Percentiles rank a stretch among this genome's conserved stretches.
Evolutionary conservation across 192 early-diverging fungal genomes (phyloP).

Genomic region (Mortierella hygrophila): DNA sequence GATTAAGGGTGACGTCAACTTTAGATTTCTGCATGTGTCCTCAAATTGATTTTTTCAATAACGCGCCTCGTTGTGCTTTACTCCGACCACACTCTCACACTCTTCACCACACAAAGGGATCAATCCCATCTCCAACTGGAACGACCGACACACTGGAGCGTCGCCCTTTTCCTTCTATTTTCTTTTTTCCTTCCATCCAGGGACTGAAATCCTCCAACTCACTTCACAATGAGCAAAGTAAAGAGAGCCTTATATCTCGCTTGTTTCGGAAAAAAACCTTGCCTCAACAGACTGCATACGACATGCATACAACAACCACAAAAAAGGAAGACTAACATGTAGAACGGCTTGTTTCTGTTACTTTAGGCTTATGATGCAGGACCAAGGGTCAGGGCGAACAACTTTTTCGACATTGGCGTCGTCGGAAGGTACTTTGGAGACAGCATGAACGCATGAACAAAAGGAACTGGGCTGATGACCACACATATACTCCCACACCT

Average conservation of each 20-base stretch:
- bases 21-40: too few species aligned
- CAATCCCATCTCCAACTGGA: background rate
- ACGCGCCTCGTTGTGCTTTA: too few species aligned
- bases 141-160: background rate
- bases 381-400: slow-evolving; percentile 1
- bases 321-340: background rate
- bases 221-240: background rate
- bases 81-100: too few species aligned
- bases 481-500: background rate
- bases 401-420: slow-evolving; percentile 37
- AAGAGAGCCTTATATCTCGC: background rate
- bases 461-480: background rate
- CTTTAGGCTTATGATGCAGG: slow-evolving; percentile 17
- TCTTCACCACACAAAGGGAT: background rate
- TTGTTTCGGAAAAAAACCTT: background rate
- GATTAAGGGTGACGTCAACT: too few species aligned
- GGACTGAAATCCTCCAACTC: background rate
- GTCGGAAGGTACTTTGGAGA: slow-evolving; percentile 15
- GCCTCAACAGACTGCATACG: background rate
- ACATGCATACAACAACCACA: background rate
- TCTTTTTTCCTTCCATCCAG: background rate
- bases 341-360: background rate
- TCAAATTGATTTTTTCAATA: too few species aligned
- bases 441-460: too few species aligned
- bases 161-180: background rate